Evolutionary conservation across 1,139 yeast species (phyloP), one percentile per base, ranked within the genome.

Genomic region (Geotrichum phurueaensis): DNA sequence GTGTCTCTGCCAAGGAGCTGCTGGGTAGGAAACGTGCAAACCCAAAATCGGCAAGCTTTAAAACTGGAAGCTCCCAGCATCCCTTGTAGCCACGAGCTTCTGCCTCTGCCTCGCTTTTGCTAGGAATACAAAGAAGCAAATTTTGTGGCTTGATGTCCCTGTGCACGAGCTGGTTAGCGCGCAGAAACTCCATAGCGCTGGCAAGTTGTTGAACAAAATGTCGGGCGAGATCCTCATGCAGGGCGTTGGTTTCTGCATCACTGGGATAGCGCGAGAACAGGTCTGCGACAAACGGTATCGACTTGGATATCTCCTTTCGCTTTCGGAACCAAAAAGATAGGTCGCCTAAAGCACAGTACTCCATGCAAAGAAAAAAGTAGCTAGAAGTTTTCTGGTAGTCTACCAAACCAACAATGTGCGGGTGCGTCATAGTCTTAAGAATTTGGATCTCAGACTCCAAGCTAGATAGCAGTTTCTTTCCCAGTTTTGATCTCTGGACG

Each of bases 41-140:
- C 0, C 99, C 99, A 75, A 94, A 94, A 76, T 94, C 99, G 20
- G 99, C 99, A 63, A 94, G 86, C 72, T 92, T 92, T 65, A 94
- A 79, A 22, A 90, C 82, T 1, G 99, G 99, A 64, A 94, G 78
- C 67, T 89, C 96, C 85, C 95, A 88, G 64, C 86, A 77, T 0
- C 97, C 97, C 3, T 84, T 85, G 74, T 79, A 89, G 3, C 85
- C 81, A 13, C 74, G 76, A n/a, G 76, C 78, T 50, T 78, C 78
- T 65, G 90, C 90, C 36, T 82, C 84, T 31, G 77, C 75, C 64
- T 81, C 80, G 18, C 91, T 79, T 69, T 85, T 79, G 10, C 89
- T 84, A 0, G 87, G 86, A 1, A 96, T 96, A 59, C 90, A 86
- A 63, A 94, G 77, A 63, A 94, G 78, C 67, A 94, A 76, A 72